Evolutionary conservation across 1,284 basidiomycete species (phyloP).

Genomic region (Termitomyces sp.): DNA sequence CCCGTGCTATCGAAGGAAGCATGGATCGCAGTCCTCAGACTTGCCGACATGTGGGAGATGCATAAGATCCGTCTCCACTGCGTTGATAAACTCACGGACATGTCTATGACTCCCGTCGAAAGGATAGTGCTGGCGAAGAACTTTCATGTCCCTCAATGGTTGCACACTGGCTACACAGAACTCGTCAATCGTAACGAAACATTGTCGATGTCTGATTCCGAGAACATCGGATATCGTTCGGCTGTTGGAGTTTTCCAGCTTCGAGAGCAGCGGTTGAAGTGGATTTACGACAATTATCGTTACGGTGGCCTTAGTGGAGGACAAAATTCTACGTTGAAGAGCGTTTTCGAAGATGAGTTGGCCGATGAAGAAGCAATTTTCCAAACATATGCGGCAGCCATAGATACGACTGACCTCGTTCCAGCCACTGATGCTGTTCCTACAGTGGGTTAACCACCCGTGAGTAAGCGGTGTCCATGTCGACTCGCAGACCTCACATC

Average conservation of each 20-base stretch:
- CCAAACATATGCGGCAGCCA: background rate
- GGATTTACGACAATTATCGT: background rate
- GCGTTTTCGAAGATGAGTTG: constrained; percentile 3
- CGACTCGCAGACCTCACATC: background rate
- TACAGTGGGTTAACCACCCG: background rate
- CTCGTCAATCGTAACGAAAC: constrained; percentile 2
- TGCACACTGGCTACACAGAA: constrained; percentile 9
- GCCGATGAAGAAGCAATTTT: background rate
- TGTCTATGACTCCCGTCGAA: constrained; percentile 2
- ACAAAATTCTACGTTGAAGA: background rate
- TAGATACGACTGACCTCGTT: background rate
- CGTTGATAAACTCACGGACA: constrained; percentile 6
- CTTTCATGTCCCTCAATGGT: constrained; percentile 14
- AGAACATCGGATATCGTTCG: constrained; percentile 7
- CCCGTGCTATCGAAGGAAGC: constrained; percentile 5
- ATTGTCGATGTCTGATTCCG: constrained; percentile 4
- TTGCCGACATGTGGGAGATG: constrained; percentile 18
- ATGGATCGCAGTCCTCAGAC: constrained; percentile 17
- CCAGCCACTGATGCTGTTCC: too few species aligned
- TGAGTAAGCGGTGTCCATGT: background rate
- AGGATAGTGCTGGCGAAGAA: constrained; percentile 8
- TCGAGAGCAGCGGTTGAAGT: constrained; percentile 3
- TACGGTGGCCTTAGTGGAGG: background rate
- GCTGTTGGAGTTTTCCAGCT: constrained; percentile 11
- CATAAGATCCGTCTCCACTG: constrained; percentile 14